Percentiles rank a stretch among this genome's conserved stretches.
Evolutionary conservation across 306 rosid species (phyloP).

Genomic region (Rosa lucieae): DNA sequence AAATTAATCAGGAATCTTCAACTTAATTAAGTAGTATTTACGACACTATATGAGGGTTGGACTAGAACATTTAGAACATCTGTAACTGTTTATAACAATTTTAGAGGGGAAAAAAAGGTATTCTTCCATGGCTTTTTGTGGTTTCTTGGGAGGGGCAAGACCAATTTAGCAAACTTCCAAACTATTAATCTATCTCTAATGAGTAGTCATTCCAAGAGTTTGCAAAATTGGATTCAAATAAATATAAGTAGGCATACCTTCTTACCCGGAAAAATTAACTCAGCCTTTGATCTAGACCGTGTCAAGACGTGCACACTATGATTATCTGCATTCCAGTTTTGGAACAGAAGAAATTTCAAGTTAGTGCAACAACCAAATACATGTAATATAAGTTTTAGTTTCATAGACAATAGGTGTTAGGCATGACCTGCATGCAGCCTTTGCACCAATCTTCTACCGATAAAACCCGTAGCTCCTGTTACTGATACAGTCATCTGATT

Average conservation of each 20-base stretch:
- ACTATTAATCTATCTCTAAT: constrained; percentile 1
- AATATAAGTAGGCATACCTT: constrained; percentile 59
- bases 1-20: background rate
- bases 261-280: constrained; percentile 97
- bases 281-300: constrained; percentile 84
- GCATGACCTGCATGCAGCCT: constrained; percentile 79
- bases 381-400: constrained; percentile 15
- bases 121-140: background rate
- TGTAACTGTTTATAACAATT: background rate
- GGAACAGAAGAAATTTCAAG: background rate
- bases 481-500: constrained; percentile 69
- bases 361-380: background rate
- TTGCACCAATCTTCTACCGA: constrained; percentile 89
- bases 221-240: constrained; percentile 13
- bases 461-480: constrained; percentile 97
- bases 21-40: background rate
- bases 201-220: constrained; percentile 13
- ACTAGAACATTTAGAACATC: background rate
- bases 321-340: constrained; percentile 55
- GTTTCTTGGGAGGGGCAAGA: background rate
- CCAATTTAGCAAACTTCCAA: background rate
- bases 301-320: constrained; percentile 79
- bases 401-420: constrained; percentile 13
- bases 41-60: background rate
- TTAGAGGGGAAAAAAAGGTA: background rate